phyloP scores from a whole-genome alignment of 1,284 basidiomycete genomes.

The Moniliella sp. region DNA sequence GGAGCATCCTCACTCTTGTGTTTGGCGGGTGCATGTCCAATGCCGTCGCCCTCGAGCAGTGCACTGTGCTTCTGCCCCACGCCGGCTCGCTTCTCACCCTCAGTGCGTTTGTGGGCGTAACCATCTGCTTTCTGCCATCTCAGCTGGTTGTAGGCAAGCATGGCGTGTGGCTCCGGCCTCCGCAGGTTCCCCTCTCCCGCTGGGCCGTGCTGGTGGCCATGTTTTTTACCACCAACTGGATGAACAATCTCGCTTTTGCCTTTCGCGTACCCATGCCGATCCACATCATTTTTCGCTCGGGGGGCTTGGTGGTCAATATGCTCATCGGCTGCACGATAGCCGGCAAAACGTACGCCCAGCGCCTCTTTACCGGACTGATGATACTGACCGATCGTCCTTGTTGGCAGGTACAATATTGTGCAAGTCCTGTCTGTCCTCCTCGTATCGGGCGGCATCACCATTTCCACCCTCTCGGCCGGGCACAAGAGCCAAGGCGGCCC shows the following conservation, averaged over 20 bases:
- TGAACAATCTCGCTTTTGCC: conserved; percentile 78
- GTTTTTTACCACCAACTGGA: conserved; percentile 55
- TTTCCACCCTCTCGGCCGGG: conserved; percentile 47
- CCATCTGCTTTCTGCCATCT: conserved; percentile 11
- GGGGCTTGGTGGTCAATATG: conserved; percentile 63
- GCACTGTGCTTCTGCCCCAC: conserved; percentile 15
- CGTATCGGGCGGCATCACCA: conserved; percentile 59
- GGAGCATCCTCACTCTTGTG: background rate
- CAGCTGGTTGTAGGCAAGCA: conserved; percentile 6
- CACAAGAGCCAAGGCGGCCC: no score
- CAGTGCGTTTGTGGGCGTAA: conserved; percentile 21
- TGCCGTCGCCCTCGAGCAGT: conserved; percentile 21
- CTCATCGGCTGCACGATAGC: conserved; percentile 47
- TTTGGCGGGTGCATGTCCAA: conserved; percentile 7
- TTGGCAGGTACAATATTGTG: conserved; percentile 6
- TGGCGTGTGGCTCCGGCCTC: background rate
- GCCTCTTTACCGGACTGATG: no score
- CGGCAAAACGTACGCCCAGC: conserved; percentile 38
- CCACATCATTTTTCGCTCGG: conserved; percentile 81
- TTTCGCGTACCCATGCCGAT: conserved; percentile 66
- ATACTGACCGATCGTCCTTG: background rate
- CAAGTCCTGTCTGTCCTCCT: conserved; percentile 45
- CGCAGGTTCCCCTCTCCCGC: conserved; percentile 46
- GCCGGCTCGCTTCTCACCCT: conserved; percentile 26
- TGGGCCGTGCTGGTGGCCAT: conserved; percentile 63